These are phyloP conservation scores for Colletotrichum sp. DNA, from an alignment of 2,329 filamentous ascomycete genomes.

Conservation along the genomic window DNA sequence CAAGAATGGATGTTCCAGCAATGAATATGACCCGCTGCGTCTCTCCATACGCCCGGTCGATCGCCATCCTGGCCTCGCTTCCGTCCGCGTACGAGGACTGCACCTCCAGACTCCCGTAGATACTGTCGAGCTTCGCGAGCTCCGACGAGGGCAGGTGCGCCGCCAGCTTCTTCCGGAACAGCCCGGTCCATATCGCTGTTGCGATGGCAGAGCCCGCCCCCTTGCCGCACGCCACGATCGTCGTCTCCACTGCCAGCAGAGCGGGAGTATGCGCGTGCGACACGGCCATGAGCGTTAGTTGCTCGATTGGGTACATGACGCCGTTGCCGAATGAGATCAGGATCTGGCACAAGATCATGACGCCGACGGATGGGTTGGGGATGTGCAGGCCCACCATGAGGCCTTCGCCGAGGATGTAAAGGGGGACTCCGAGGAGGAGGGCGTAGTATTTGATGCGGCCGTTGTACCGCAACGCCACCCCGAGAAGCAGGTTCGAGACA, in stretches of 20 bases:
- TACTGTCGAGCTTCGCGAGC: conserved; percentile 42
- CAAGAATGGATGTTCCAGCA: conserved; percentile 33
- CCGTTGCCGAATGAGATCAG: background rate
- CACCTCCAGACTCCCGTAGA: conserved; percentile 37
- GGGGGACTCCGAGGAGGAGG: background rate
- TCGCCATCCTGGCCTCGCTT: conserved; percentile 42
- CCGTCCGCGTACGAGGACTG: conserved; percentile 46
- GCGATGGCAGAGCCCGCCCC: conserved; percentile 33
- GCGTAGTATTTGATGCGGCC: background rate
- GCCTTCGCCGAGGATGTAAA: background rate
- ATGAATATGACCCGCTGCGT: conserved; percentile 46
- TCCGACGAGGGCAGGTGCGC: conserved; percentile 8
- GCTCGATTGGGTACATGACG: background rate
- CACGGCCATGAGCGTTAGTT: background rate
- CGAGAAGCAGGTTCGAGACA: background rate
- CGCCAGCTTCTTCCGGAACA: conserved; percentile 32
- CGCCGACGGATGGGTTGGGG: background rate
- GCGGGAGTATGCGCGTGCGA: conserved; percentile 31
- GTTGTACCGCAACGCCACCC: background rate
- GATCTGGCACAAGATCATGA: background rate
- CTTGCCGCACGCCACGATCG: conserved; percentile 34
- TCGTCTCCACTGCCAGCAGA: conserved; percentile 12
- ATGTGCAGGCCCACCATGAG: background rate
- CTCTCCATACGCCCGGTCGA: conserved; percentile 39
- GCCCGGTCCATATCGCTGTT: conserved; percentile 36